Conservation (phyloP, 495 filamentous ascomycete genomes). For the Filosporella fistucella region DNA sequence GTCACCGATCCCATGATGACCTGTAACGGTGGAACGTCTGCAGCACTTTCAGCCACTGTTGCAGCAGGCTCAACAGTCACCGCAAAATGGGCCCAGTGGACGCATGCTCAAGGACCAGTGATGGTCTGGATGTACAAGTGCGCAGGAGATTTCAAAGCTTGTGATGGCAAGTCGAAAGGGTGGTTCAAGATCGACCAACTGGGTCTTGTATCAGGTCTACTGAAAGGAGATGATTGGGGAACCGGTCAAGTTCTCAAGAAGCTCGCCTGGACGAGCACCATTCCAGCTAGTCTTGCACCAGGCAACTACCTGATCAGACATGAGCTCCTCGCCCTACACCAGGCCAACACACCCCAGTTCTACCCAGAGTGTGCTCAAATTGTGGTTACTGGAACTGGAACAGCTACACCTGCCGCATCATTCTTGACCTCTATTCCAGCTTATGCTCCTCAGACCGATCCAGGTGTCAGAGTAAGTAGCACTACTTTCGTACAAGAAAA, state of each 20-base stretch:
- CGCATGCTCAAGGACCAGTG: slow-evolving; percentile 51
- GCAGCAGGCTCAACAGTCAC: slow-evolving; percentile 41
- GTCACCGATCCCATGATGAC: slow-evolving; percentile 33
- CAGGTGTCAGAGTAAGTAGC: slow-evolving; percentile 41
- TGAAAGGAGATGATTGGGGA: slow-evolving; percentile 48
- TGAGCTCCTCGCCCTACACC: slow-evolving; percentile 55
- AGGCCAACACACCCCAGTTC: slow-evolving; percentile 55
- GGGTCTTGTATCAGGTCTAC: slow-evolving; percentile 37
- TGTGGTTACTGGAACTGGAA: slow-evolving; percentile 45
- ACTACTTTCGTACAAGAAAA: neutral
- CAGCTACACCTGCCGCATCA: slow-evolving; percentile 32
- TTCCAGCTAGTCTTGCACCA: slow-evolving; percentile 30
- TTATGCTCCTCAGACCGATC: slow-evolving; percentile 44
- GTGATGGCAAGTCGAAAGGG: slow-evolving; percentile 37
- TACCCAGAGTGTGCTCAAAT: slow-evolving; percentile 58
- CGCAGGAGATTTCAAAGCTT: slow-evolving; percentile 37
- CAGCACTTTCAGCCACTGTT: slow-evolving; percentile 35
- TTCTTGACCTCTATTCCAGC: slow-evolving; percentile 45
- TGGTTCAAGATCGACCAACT: slow-evolving; percentile 62
- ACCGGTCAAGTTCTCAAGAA: slow-evolving; percentile 40
- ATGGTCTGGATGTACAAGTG: slow-evolving; percentile 52
- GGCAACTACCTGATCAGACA: slow-evolving; percentile 58
- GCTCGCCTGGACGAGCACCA: slow-evolving; percentile 45
- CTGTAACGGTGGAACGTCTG: slow-evolving; percentile 52
- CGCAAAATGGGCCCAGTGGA: slow-evolving; percentile 52